Evolutionary conservation across 169 alveolate genomes (phyloP).

Genomic region (Theileria annulata): DNA sequence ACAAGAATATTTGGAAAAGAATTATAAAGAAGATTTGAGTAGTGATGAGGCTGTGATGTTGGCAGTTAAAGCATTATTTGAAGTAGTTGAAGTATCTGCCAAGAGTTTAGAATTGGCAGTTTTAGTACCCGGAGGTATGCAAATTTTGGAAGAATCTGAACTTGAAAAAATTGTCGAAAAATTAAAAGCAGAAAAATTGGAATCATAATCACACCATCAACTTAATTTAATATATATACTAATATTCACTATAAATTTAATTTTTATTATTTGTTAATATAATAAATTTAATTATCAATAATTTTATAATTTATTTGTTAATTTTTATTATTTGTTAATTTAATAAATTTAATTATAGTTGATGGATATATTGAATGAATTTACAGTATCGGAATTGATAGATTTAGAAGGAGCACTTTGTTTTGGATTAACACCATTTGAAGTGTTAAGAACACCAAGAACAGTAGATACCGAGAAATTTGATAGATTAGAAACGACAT

Average conservation of each 20-base stretch:
- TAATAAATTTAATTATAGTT: not conserved
- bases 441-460: conserved; percentile 40
- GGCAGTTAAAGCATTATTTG: conserved; percentile 92
- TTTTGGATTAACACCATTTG: conserved; percentile 18
- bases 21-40: conserved; percentile 86
- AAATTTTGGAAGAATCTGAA: conserved; percentile 65
- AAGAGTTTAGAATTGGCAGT: conserved; percentile 86
- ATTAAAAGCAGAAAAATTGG: conserved; percentile 23
- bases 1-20: conserved; percentile 92
- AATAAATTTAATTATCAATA: too few species aligned
- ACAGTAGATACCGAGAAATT: not conserved
- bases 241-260: too few species aligned
- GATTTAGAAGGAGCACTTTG: conserved; percentile 8
- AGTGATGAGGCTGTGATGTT: conserved; percentile 87
- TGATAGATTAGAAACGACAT: not conserved
- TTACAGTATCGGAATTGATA: not conserved
- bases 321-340: not conserved
- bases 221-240: not conserved
- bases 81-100: conserved; percentile 87
- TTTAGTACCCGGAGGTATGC: conserved; percentile 72
- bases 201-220: not conserved
- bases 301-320: not conserved
- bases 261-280: too few species aligned
- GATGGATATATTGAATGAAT: conserved; percentile 13
- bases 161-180: conserved; percentile 59